Evolutionary conservation across 306 rosid genomes (phyloP).

Genomic region (Abrus pulchellus): DNA sequence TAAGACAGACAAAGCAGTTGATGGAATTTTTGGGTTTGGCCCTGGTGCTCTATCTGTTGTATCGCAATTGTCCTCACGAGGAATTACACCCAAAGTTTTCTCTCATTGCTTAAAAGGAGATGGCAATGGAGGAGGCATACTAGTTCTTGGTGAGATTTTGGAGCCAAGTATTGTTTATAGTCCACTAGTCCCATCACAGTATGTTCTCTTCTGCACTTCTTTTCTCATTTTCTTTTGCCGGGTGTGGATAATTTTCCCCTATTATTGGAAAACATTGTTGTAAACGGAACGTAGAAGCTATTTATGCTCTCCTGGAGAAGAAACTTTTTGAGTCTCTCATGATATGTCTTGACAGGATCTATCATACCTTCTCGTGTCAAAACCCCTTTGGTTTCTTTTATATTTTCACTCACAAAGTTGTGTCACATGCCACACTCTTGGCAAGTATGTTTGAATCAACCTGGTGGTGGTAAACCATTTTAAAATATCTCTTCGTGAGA

Average conservation of each 20-base stretch:
- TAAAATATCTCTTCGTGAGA: neutral
- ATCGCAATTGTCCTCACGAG: conserved; percentile 87
- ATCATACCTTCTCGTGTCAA: neutral
- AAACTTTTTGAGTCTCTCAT: conserved; percentile 34
- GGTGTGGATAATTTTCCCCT: conserved; percentile 1
- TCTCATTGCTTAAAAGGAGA: conserved; percentile 96
- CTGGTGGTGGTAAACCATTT: conserved; percentile 17
- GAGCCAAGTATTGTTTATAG: conserved; percentile 92
- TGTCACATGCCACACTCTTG: conserved; percentile 10
- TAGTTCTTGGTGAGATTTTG: conserved; percentile 98
- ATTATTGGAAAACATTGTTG: conserved; percentile 1
- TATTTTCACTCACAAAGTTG: conserved; percentile 17
- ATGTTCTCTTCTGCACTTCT: conserved; percentile 63
- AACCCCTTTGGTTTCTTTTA: neutral
- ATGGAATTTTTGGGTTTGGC: conserved; percentile 97
- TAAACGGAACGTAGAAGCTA: conserved; percentile 5
- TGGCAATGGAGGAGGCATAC: conserved; percentile 90
- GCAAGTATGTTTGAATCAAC: conserved; percentile 24
- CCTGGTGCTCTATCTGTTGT: conserved; percentile 86
- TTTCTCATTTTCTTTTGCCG: conserved; percentile 31
- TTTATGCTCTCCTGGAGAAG: conserved; percentile 20
- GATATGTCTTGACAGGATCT: conserved; percentile 40
- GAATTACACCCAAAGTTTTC: conserved; percentile 86
- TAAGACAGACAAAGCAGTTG: conserved; percentile 87
- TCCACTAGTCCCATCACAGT: conserved; percentile 97